Evolutionary conservation across 2,329 filamentous ascomycete genomes (phyloP), one percentile per base, ranked within the genome.

Genomic region (Orbilia javanica): DNA sequence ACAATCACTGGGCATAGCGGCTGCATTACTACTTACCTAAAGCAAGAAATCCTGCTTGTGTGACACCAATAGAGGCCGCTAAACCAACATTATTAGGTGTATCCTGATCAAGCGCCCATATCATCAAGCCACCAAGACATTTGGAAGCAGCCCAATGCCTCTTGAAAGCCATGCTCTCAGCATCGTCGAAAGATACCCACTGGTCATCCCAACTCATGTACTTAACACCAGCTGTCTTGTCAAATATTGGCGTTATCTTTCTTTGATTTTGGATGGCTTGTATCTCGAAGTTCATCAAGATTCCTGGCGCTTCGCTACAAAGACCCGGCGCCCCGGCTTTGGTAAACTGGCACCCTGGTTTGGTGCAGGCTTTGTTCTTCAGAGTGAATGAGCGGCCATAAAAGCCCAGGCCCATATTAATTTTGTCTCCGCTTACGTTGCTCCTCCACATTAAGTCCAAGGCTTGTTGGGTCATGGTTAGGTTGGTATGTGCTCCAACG

Each of bases 361-460:
- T 81, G 36, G 75, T 81, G 71, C 81, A 83, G 2, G 46, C 66
- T 0, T 69, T 50, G 53, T 81, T 79, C 1, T 71, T 55, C 2
- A 83, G 67, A 8, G 80, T 80, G 55, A 82, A 83, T 5, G 39
- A 55, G 18, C 79, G 52, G 15, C 79, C 74, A 39, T 80, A 80
- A 55, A 80, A 77, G 2, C 79, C 80, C n/a, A 81, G 22, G 2
- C 81, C 81, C 39, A 81, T 64, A 27, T 46, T 63, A 4, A 81
- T 48, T 48, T 81, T 80, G 1, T 20, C 42, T 0, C 66, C 46
- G 10, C 42, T 64, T 20, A 80, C 69, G 18, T 78, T 75, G 20
- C 63, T 80, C 29, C 80, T 69, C 83, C 83, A 84, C 0, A 84
- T 48, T 0, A 83, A 79, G 53, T 84, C 80, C 3, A 84, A 44